A percentile compares a stretch with the other conserved stretches of the same genome.
phyloP scores from a whole-genome alignment of 345 rosid genomes.

The Hirschfeldia incana region DNA sequence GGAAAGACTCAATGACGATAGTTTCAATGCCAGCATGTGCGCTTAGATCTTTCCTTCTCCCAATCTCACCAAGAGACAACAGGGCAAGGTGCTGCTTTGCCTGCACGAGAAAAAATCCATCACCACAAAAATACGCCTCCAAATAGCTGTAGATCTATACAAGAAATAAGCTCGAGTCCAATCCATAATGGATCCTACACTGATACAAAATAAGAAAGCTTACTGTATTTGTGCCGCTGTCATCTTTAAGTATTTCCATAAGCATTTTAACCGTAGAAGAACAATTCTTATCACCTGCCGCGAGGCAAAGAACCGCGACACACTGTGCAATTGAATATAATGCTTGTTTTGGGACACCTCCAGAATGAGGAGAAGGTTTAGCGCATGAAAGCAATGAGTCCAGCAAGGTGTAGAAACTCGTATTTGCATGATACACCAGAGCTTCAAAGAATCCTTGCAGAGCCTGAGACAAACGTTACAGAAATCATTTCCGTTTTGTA shows the following conservation, averaged over 20 bases:
- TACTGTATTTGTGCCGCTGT: slow-evolving; percentile 76
- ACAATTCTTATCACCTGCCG: slow-evolving; percentile 90
- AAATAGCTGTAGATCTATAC: not conserved
- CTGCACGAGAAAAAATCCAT: slow-evolving; percentile 38
- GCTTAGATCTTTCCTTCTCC: slow-evolving; percentile 93
- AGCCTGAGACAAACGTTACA: slow-evolving; percentile 60
- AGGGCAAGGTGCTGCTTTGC: slow-evolving; percentile 92
- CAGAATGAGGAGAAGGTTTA: slow-evolving; percentile 85
- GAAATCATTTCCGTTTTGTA: slow-evolving; percentile 20
- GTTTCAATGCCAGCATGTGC: slow-evolving; percentile 78
- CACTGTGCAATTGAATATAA: slow-evolving; percentile 95
- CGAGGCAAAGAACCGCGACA: slow-evolving; percentile 96
- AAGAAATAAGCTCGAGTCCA: not conserved
- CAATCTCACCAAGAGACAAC: slow-evolving; percentile 95
- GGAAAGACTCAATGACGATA: slow-evolving; percentile 93
- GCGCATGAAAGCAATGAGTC: slow-evolving; percentile 95
- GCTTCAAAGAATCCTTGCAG: slow-evolving; percentile 83
- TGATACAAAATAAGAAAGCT: slow-evolving; percentile 34
- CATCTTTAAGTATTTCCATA: slow-evolving; percentile 74
- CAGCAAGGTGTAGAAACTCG: slow-evolving; percentile 82
- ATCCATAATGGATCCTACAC: not conserved
- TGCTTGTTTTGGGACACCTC: slow-evolving; percentile 97
- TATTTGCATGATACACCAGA: slow-evolving; percentile 81
- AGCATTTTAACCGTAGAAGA: slow-evolving; percentile 94
- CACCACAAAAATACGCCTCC: slow-evolving; percentile 11